Evolutionary conservation across 1,139 yeast genomes (phyloP), one percentile per base, ranked within the genome.

Genomic region (Scheffersomyces titani): DNA sequence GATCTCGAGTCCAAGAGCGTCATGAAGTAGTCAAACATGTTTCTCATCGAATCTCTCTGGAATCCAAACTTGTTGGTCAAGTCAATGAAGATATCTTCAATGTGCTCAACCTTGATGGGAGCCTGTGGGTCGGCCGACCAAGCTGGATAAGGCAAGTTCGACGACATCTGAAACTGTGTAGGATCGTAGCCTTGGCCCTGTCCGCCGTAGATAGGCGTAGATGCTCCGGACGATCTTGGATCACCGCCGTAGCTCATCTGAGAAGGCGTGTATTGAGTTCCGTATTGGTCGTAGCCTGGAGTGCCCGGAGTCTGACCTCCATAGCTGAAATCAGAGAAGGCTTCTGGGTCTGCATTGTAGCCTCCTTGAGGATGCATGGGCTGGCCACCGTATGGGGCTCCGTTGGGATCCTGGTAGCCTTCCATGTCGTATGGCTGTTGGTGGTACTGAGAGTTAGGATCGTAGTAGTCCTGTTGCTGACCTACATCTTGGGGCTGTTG

Each of bases 11-110:
- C 99, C 70, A 96, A 83, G 66, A 93, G 81, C 36, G 91, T 86
- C 98, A 96, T 90, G 73, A 94, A 88, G 75, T 92, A 96, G 72
- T 96, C 99, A 76, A 88, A 94, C 91, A 93, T 90, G 77, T 96
- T 96, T 78, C 97, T 87, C 94, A 92, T 92, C 30, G 97, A 91
- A 71, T 93, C 98, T 75, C 97, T 86, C 81, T 96, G 99, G 85
- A 96, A 96, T 61, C 99, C 99, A 75, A 96, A 92, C 75, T 90
- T 89, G 76, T 89, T 88, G 59, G 97, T 82, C 71, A 96, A 81
- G 71, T 93, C 97, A 69, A 90, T 88, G 74, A 94, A 94, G 56
- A 94, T 88, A 70, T 90, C 96, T 76, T 90, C 96, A 67, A 96
- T 92, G 73, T 92, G 97, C 71, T 92, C 97, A 65, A 91, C 86